These are phyloP conservation scores for Colletotrichum neosansevieriae DNA, from an alignment of 2,329 filamentous ascomycete species.

Conservation along the genomic window DNA sequence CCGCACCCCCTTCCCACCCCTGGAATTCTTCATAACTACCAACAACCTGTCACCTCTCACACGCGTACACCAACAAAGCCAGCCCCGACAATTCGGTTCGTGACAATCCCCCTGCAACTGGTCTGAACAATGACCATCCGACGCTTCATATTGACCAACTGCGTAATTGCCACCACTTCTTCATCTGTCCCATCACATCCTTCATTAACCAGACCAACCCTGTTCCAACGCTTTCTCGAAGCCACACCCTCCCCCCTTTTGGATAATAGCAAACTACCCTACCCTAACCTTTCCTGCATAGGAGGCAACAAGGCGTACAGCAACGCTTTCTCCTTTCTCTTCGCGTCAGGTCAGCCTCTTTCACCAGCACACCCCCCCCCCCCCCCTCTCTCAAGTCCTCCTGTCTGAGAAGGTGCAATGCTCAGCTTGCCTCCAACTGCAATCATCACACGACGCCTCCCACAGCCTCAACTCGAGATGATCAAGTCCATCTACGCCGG, in stretches of 20 bases:
- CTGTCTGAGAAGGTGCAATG: not conserved
- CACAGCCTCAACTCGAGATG: no score
- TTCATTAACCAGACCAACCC: not conserved
- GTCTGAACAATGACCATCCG: not conserved
- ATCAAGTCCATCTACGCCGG: no score
- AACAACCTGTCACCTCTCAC: conserved; percentile 16
- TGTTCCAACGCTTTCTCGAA: not conserved
- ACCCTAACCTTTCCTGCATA: conserved; percentile 23
- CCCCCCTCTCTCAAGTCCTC: not conserved
- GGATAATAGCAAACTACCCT: conserved; percentile 5
- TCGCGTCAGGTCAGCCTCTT: no score
- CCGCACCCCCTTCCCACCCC: no score
- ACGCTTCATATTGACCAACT: not conserved
- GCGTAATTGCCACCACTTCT: conserved; percentile 7
- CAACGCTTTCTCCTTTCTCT: no score
- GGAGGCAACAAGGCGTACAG: conserved; percentile 16
- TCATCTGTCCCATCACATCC: conserved; percentile 26
- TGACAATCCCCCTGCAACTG: not conserved
- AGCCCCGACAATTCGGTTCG: conserved; percentile 30
- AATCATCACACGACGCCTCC: not conserved
- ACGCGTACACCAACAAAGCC: not conserved
- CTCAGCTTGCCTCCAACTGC: not conserved
- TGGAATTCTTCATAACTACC: not conserved
- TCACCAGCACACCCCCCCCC: not conserved
- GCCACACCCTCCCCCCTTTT: no score